A percentile compares a stretch with the other conserved stretches of the same genome.
Evolutionary conservation across 345 rosid genomes (phyloP).

Genomic region (Dipteronia dyeriana): DNA sequence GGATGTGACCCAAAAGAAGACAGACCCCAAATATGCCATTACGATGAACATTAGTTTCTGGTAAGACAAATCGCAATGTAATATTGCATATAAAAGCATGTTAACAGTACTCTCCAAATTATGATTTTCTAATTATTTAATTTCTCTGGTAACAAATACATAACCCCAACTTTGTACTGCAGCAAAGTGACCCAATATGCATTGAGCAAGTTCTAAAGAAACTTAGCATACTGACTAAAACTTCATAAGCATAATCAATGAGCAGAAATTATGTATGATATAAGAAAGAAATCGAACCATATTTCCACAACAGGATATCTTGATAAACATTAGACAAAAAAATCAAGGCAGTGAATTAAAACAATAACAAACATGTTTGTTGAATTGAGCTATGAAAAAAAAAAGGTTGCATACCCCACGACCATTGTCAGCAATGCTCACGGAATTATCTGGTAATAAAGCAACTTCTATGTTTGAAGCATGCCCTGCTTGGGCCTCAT

Average conservation of each 20-base stretch:
- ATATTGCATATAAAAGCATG: not conserved
- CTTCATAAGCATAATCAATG: not conserved
- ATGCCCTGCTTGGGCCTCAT: slow-evolving; percentile 98
- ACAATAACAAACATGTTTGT: not conserved
- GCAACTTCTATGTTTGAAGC: slow-evolving; percentile 74
- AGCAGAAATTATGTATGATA: not conserved
- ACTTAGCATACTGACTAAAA: not conserved
- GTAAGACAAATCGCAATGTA: not conserved
- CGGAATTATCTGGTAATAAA: slow-evolving; percentile 76
- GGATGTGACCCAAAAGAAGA: not conserved
- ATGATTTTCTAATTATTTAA: not conserved
- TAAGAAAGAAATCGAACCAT: not conserved
- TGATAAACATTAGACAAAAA: not conserved
- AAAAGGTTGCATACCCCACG: slow-evolving; percentile 79
- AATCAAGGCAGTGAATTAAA: not conserved
- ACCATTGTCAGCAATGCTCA: slow-evolving; percentile 86
- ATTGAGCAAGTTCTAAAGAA: slow-evolving; percentile 1
- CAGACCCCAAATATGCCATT: not conserved
- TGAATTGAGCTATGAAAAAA: not conserved
- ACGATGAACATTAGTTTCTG: not conserved
- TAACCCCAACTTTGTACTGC: not conserved
- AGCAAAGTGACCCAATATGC: not conserved
- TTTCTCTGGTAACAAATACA: not conserved
- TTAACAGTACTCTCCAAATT: not conserved
- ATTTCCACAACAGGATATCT: not conserved